phyloP scores from a whole-genome alignment of 768 basidiomycete genomes.

The Trametes cingulata region DNA sequence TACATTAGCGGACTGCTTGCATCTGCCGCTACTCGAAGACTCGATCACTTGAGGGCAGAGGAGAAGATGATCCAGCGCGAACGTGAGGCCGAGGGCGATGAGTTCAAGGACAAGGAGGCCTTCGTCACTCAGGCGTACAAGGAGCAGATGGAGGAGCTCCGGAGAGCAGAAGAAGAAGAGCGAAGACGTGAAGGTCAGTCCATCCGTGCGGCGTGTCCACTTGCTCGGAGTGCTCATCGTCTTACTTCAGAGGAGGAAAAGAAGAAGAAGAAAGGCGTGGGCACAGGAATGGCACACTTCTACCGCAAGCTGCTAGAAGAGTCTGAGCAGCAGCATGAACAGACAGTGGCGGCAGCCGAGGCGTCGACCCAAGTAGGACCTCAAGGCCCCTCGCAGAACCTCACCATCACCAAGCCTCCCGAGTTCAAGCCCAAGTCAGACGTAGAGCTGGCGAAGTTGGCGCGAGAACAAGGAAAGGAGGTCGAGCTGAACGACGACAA shows the following conservation, averaged over 20 bases:
- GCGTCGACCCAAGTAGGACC: conserved; percentile 54
- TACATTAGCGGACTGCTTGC: conserved; percentile 81
- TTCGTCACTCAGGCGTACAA: conserved; percentile 98
- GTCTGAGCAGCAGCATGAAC: conserved; percentile 80
- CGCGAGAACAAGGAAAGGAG: conserved; percentile 73
- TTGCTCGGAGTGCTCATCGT: not conserved
- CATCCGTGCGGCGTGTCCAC: not conserved
- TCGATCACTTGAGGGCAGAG: conserved; percentile 91
- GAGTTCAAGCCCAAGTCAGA: conserved; percentile 68
- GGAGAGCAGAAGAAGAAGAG: conserved; percentile 92
- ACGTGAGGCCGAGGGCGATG: conserved; percentile 89
- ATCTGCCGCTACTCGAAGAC: conserved; percentile 81
- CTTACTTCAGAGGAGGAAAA: conserved; percentile 48
- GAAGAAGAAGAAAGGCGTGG: conserved; percentile 56
- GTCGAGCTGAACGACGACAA: conserved; percentile 97
- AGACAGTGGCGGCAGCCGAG: conserved; percentile 75
- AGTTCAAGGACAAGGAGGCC: conserved; percentile 92
- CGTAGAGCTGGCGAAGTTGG: conserved; percentile 67
- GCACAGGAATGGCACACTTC: conserved; percentile 83
- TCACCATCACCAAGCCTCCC: conserved; percentile 76
- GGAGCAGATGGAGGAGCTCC: conserved; percentile 91
- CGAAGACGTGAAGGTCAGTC: conserved; percentile 78
- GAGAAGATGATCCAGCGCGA: conserved; percentile 97
- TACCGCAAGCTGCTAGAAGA: conserved; percentile 79
- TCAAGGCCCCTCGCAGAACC: conserved; percentile 59